Evolutionary conservation across 352 stramenopile species (phyloP), one percentile per base, ranked within the genome.

Genomic region (Pelagophyceae sp.): DNA sequence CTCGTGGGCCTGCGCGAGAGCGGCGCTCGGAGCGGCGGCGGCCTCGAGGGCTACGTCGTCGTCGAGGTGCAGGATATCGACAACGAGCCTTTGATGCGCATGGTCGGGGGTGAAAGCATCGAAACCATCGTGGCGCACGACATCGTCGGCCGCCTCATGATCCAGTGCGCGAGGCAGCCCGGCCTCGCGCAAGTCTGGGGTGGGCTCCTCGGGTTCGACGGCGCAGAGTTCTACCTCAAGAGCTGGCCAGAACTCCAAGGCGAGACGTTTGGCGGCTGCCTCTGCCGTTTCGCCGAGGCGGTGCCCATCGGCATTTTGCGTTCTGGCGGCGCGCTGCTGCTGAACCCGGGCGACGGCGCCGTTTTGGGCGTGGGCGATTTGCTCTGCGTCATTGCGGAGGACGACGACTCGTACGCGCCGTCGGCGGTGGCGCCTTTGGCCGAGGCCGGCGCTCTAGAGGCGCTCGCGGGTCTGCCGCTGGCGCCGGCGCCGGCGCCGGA

Each of bases 151-250:
- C 86, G 89, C 19, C 78, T 95, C 6, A 90, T 95, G 54, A 77
- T 95, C 31, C 93, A 93, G 87, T 91, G 89, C 60, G 88, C 89
- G 20, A 80, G 90, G 27, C 92, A 88, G 67, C 88, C 89, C 50
- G 90, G 89, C 33, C 83, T 95, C 27, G 88, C 90, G 0, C 80
- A 84, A 54, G 80, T 87, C 29, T 80, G 85, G 31, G 80, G 83
- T 37, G 58, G 76, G 2, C 79, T 87, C 40, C 84, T 95, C 6
- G 90, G 89, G 0, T 94, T 95, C 75, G 89, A 93, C 67, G 89
- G 90, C 38, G 90, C 89, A 72, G 90, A 95, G 64, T 95, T 95
- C 60, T 95, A 95, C 82, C 88, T 93, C 71, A 90, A 92, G 75
- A 85, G 86, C 33, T 94, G 89, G 88, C 89, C 90, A 0, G 87